Percentiles rank a stretch among this genome's conserved stretches.
Evolutionary conservation across 2,329 filamentous ascomycete species (phyloP).

Genomic region (Gaeumannomyces tritici): DNA sequence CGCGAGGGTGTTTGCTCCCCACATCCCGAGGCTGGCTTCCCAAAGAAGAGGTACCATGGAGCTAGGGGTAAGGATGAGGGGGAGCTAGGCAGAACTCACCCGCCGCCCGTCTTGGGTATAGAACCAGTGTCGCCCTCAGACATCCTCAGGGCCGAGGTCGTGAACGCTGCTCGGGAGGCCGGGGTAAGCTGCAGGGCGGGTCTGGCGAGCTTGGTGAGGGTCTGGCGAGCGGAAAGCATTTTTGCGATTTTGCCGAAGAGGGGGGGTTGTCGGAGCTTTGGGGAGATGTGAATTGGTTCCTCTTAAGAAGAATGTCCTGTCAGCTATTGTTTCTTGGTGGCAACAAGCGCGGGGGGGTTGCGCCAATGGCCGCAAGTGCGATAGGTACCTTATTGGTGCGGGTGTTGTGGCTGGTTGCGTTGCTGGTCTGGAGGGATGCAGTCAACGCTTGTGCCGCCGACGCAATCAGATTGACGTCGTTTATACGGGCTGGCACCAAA

Average conservation of each 20-base stretch:
- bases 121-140: conserved; percentile 61
- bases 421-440: neutral
- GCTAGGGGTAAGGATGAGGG: neutral
- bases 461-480: neutral
- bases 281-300: neutral
- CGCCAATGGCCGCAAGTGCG: neutral
- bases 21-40: too few relatives aligned
- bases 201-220: conserved; percentile 42
- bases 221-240: conserved; percentile 55
- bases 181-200: conserved; percentile 35
- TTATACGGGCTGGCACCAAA: neutral
- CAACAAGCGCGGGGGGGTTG: neutral
- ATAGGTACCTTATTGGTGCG: neutral
- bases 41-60: neutral
- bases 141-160: conserved; percentile 54
- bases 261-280: neutral
- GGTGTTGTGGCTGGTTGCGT: neutral
- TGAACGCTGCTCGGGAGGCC: conserved; percentile 45
- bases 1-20: neutral
- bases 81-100: neutral
- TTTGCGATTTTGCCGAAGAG: conserved; percentile 13
- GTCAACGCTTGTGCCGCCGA: neutral
- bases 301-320: neutral
- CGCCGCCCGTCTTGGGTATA: conserved; percentile 36
- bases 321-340: neutral